Conservation (phyloP, 768 basidiomycete genomes). For the Suillus subalutaceus region DNA sequence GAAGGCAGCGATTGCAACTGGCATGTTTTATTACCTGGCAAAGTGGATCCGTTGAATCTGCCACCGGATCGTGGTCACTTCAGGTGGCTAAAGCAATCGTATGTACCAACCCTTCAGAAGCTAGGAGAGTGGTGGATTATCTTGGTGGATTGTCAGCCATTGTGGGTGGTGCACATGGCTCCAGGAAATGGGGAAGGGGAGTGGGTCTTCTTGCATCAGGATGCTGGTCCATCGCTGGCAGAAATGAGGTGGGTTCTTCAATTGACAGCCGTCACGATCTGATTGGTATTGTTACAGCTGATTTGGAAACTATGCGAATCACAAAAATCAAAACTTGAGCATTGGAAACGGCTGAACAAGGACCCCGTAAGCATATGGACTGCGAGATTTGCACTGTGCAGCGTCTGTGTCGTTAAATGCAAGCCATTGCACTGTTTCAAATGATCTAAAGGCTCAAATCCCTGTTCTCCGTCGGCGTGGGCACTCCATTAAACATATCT, state of each 20-base stretch:
- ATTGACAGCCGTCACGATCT: background rate
- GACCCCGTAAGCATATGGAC: too few relatives aligned
- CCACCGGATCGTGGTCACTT: too few relatives aligned
- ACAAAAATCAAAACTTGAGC: too few relatives aligned
- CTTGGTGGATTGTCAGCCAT: background rate
- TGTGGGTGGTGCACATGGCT: background rate
- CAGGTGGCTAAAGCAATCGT: too few relatives aligned
- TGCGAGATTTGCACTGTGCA: too few relatives aligned
- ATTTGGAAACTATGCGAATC: too few relatives aligned
- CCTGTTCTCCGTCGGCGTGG: slow-evolving; percentile 18
- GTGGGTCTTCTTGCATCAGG: background rate
- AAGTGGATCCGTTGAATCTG: too few relatives aligned
- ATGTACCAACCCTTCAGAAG: background rate
- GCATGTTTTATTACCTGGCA: too few relatives aligned
- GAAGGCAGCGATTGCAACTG: background rate
- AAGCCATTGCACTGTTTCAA: slow-evolving; percentile 1
- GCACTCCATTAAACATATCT: slow-evolving; percentile 22
- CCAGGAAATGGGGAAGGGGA: background rate
- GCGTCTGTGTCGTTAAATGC: background rate
- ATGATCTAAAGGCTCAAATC: slow-evolving; percentile 22
- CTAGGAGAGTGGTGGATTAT: background rate
- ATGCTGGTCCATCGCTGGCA: background rate
- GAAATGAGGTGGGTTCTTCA: background rate
- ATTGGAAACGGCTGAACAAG: too few relatives aligned
- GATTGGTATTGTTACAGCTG: background rate